Conservation (phyloP, 1,139 yeast genomes). For the Candida tetrigidarum region DNA sequence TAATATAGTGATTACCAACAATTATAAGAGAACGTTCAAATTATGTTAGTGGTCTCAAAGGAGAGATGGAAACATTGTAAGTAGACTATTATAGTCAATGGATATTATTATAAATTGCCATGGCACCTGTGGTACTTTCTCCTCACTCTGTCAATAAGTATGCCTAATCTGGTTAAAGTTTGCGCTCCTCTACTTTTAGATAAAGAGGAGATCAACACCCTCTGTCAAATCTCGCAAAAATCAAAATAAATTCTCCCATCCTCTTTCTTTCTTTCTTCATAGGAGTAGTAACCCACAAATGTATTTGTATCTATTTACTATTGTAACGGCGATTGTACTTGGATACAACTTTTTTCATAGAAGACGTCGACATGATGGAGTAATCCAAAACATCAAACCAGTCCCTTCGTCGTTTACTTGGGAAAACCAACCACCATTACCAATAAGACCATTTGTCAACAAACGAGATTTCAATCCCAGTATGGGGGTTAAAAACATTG, state of each 20-base stretch:
- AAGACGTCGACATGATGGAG: neutral
- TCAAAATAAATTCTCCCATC: neutral
- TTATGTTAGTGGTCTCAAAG: too few relatives aligned
- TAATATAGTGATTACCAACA: too few relatives aligned
- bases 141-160: too few relatives aligned
- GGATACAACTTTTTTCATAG: neutral
- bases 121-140: too few relatives aligned
- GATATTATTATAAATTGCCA: neutral
- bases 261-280: neutral
- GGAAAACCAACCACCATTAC: constrained; percentile 49
- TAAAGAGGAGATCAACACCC: too few relatives aligned
- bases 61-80: too few relatives aligned
- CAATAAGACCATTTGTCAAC: constrained; percentile 54
- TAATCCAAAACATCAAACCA: constrained; percentile 14
- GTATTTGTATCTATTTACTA: neutral
- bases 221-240: neutral
- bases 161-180: neutral
- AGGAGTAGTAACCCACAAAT: neutral
- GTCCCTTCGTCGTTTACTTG: constrained; percentile 45
- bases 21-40: too few relatives aligned
- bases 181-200: neutral
- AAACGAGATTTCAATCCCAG: constrained; percentile 41
- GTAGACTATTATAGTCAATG: neutral
- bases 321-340: too few relatives aligned
- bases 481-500: constrained; percentile 40